phyloP scores from a whole-genome alignment of 1,284 basidiomycete genomes.

The Ganoderma leucocontextum region DNA sequence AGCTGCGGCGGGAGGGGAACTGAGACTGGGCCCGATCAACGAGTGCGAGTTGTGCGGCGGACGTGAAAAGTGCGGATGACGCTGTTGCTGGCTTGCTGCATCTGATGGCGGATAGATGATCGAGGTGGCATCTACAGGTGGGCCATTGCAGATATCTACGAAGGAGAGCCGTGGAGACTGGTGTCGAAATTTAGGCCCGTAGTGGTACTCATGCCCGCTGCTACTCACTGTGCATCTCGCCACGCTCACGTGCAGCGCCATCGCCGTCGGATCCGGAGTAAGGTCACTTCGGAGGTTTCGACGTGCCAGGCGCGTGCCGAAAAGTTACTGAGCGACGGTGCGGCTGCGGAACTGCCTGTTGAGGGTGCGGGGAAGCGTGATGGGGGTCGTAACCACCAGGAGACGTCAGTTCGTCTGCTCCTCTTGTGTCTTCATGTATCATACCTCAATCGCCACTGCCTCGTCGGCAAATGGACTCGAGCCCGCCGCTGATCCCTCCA shows the following conservation, averaged over 20 bases:
- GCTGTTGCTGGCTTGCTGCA: slow-evolving; percentile 39
- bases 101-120: slow-evolving; percentile 40
- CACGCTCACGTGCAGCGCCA: slow-evolving; percentile 48
- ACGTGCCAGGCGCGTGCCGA: slow-evolving; percentile 28
- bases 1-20: slow-evolving; percentile 36
- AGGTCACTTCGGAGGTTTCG: slow-evolving; percentile 68
- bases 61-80: slow-evolving; percentile 56
- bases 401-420: slow-evolving; percentile 39
- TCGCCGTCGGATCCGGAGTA: slow-evolving; percentile 57
- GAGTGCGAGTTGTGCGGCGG: slow-evolving; percentile 56
- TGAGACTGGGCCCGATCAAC: slow-evolving; percentile 46
- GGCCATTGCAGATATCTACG: slow-evolving; percentile 86
- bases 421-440: slow-evolving; percentile 37
- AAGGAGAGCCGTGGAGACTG: slow-evolving; percentile 80
- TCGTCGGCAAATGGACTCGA: slow-evolving; percentile 37
- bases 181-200: slow-evolving; percentile 73
- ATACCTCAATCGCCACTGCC: slow-evolving; percentile 35
- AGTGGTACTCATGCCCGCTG: slow-evolving; percentile 56
- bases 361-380: slow-evolving; percentile 81
- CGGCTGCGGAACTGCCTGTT: slow-evolving; percentile 21
- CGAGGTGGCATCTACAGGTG: slow-evolving; percentile 44
- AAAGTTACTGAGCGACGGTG: slow-evolving; percentile 46
- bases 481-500: slow-evolving; percentile 44
- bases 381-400: slow-evolving; percentile 55
- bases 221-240: slow-evolving; percentile 39